Percentiles rank a stretch among this genome's conserved stretches.
Conservation (phyloP, 169 alveolate species). For the Eimeria zaria region DNA sequence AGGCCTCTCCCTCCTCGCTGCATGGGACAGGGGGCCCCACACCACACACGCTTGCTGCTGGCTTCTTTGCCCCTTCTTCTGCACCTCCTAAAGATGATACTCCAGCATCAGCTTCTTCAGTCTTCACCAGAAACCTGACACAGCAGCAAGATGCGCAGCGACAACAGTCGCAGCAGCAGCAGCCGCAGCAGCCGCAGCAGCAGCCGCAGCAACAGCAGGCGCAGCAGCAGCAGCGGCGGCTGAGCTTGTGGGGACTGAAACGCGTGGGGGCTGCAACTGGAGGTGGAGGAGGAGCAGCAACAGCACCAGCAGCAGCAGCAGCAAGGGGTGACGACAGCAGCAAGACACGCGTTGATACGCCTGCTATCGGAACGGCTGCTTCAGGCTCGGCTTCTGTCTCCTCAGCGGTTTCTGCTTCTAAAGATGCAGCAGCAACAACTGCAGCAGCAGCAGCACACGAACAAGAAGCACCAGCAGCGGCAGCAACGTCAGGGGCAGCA, state of each 20-base stretch:
- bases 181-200: slow-evolving; percentile 38
- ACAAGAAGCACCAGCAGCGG: not conserved
- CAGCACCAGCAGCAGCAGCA: slow-evolving; percentile 61
- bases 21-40: slow-evolving; percentile 55
- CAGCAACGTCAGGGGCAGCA: slow-evolving; percentile 27
- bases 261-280: slow-evolving; percentile 58
- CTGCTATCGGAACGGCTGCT: not conserved
- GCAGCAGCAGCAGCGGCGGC: slow-evolving; percentile 47
- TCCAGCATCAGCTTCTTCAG: slow-evolving; percentile 4
- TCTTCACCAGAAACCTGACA: slow-evolving; percentile 48
- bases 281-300: slow-evolving; percentile 24
- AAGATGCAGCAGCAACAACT: not conserved
- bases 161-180: slow-evolving; percentile 48
- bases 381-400: not conserved
- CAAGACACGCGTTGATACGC: not conserved
- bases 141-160: slow-evolving; percentile 28
- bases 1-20: slow-evolving; percentile 29
- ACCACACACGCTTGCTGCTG: slow-evolving; percentile 60
- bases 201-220: not conserved
- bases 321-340: slow-evolving; percentile 48
- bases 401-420: not conserved
- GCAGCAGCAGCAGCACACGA: not conserved
- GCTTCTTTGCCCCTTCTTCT: slow-evolving; percentile 45
- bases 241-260: slow-evolving; percentile 46
- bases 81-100: slow-evolving; percentile 58